Evolutionary conservation across 306 rosid genomes (phyloP).

Genomic region (Arachis hypogaea): DNA sequence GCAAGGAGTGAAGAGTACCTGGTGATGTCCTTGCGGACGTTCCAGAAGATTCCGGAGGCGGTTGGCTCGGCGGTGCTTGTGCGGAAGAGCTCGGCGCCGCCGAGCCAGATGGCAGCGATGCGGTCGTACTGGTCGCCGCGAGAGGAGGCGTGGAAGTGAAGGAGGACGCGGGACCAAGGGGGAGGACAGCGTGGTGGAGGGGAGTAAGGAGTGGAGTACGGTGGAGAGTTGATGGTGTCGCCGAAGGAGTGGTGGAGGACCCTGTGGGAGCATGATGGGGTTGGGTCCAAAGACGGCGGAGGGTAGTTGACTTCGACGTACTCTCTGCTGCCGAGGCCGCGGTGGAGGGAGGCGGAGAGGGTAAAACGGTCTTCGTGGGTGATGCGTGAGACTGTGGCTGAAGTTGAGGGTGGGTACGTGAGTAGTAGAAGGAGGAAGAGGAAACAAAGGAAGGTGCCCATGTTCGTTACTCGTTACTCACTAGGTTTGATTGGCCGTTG

Average conservation of each 20-base stretch:
- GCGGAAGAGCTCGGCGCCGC: conserved; percentile 74
- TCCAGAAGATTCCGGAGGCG: conserved; percentile 64
- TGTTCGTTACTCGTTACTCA: not conserved
- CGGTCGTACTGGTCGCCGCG: conserved; percentile 84
- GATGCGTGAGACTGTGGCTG: conserved; percentile 26
- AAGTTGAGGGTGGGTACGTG: conserved; percentile 21
- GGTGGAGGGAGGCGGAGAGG: conserved; percentile 20
- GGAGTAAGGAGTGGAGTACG: conserved; percentile 58
- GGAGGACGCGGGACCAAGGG: conserved; percentile 65
- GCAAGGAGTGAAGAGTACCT: conserved; percentile 62
- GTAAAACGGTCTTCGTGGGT: conserved; percentile 53
- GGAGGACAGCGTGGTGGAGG: conserved; percentile 61
- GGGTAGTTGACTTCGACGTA: conserved; percentile 70
- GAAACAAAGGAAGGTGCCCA: conserved; percentile 38
- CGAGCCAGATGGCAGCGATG: conserved; percentile 77
- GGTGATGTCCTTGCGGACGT: conserved; percentile 71
- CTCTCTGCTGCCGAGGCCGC: conserved; percentile 24
- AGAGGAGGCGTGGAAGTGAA: conserved; percentile 57
- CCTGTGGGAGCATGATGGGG: conserved; percentile 58
- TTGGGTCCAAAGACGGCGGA: conserved; percentile 45
- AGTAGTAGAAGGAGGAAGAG: conserved; percentile 8
- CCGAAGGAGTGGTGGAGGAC: conserved; percentile 70
- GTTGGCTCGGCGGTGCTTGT: conserved; percentile 85
- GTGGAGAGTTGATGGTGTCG: conserved; percentile 68
- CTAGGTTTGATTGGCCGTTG: not conserved